Evolutionary conservation across 345 rosid genomes (phyloP), one percentile per base, ranked within the genome.

Genomic region (Jatropha curcas): DNA sequence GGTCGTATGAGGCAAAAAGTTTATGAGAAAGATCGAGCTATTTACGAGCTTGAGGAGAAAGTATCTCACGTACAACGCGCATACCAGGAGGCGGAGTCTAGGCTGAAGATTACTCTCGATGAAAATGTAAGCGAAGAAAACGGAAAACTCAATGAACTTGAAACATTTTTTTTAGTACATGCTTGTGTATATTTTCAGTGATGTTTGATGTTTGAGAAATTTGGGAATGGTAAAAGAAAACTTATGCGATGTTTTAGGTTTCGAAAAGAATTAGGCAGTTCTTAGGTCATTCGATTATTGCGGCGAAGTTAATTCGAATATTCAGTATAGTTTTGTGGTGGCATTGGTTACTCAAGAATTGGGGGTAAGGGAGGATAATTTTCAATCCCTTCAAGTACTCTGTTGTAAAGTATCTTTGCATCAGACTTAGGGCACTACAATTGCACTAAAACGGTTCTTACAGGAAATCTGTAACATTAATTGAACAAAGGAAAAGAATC

Each of bases 1-100:
- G 85, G 83, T 37, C 82, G 72, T 67, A 79, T 88, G 84, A 79
- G 76, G 60, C 86, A 87, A 65, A 83, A 72, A 74, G 74, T 87
- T 63, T 27, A 71, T 35, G 94, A 95, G 55, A 92, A 95, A 82
- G 98, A 95, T 81, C 81, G 81, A 4, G 46, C 84, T 65, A 80
- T 89, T 43, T 71, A 41, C 60, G 92, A 92, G 74, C 87, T 95
- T 43, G 82, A 92, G 66, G 86, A 79, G 68, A 86, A 84, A 51
- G 77, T 80, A 14, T 68, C 82, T 45, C 82, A 78, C 76, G 45
- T 88, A 75, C 89, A 94, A 39, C 88, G 80, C 57, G 82, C 80
- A 7, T 71, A 56, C 71, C 88, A 76, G 27, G 92, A 89, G 22
- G 76, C 91, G 5, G 95, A 90, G 59, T 86, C 93, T 5, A 75